These are phyloP conservation scores for Fusarium sp. DNA, from an alignment of 2,329 filamentous ascomycete species.

Conservation along the genomic window DNA sequence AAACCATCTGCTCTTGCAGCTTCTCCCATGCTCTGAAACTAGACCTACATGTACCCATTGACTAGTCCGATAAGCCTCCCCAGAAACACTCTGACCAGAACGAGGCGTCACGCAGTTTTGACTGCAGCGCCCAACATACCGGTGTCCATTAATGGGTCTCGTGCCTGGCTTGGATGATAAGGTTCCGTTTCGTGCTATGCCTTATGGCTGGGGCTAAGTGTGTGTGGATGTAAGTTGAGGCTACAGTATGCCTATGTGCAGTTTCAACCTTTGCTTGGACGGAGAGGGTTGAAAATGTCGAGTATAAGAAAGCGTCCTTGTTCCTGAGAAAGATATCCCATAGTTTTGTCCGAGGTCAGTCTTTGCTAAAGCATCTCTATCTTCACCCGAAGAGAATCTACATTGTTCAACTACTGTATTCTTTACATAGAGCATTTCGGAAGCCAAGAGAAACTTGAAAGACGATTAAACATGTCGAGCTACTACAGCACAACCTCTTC, in stretches of 20 bases:
- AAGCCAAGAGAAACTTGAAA: neutral
- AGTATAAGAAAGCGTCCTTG: constrained; percentile 30
- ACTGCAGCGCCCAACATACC: constrained; percentile 19
- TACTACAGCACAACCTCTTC: constrained; percentile 41
- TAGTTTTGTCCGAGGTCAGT: constrained; percentile 3
- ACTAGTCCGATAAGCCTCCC: constrained; percentile 9
- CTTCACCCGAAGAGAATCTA: neutral
- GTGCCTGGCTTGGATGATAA: constrained; percentile 29
- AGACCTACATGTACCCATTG: constrained; percentile 7
- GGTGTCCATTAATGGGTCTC: constrained; percentile 11
- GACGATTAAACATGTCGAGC: constrained; percentile 40
- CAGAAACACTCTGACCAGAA: constrained; percentile 10
- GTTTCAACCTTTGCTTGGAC: constrained; percentile 21
- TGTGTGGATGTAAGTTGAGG: constrained; percentile 5
- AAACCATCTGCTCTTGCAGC: constrained; percentile 13
- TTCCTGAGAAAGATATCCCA: constrained; percentile 22
- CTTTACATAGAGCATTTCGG: neutral
- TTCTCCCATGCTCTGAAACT: neutral
- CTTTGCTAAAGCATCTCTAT: neutral
- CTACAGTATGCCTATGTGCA: constrained; percentile 24
- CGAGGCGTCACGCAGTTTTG: constrained; percentile 15
- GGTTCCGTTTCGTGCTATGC: constrained; percentile 17
- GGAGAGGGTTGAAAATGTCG: constrained; percentile 13
- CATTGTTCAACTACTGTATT: neutral
- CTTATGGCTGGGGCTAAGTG: constrained; percentile 30